These are phyloP conservation scores for Solanum hybrid DNA, from an alignment of 305 asterid species.

Conservation along the genomic window DNA sequence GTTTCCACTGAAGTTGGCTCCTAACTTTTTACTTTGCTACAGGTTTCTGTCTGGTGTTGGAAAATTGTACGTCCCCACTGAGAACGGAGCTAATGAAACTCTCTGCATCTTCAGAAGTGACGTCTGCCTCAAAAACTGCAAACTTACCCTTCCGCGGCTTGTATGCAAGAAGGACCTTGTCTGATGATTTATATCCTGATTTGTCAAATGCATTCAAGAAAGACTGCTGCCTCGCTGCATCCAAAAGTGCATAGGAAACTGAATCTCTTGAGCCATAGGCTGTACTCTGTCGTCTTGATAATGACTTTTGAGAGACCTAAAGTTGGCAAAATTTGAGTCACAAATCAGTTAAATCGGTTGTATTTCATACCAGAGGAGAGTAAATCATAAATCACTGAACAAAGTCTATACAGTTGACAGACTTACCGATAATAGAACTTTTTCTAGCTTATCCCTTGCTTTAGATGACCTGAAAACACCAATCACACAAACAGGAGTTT, in stretches of 20 bases:
- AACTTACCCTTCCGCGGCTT: conserved; percentile 74
- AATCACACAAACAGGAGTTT: conserved; percentile 66
- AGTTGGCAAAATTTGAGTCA: background rate
- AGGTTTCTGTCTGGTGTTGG: conserved; percentile 57
- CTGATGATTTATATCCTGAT: conserved; percentile 55
- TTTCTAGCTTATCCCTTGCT: conserved; percentile 47
- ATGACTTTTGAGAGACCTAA: conserved; percentile 77
- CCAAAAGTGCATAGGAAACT: conserved; percentile 62
- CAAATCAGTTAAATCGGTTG: background rate
- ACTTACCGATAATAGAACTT: conserved; percentile 58
- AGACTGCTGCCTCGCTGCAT: conserved; percentile 61
- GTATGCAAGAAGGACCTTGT: conserved; percentile 59
- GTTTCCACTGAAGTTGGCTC: background rate
- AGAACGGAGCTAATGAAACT: conserved; percentile 53
- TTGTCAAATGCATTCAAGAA: conserved; percentile 54
- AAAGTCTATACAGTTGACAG: background rate
- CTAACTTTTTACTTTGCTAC: background rate
- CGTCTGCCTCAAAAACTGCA: conserved; percentile 34
- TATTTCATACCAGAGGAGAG: background rate
- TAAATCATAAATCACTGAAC: background rate
- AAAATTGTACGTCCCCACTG: conserved; percentile 70
- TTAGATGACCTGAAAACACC: conserved; percentile 69
- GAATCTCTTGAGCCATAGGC: conserved; percentile 41
- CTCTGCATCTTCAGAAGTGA: conserved; percentile 55
- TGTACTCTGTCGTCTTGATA: conserved; percentile 36